Evolutionary conservation across 805 yeast species (phyloP), one percentile per base, ranked within the genome.

Genomic region (Cephaloascus fragrans): DNA sequence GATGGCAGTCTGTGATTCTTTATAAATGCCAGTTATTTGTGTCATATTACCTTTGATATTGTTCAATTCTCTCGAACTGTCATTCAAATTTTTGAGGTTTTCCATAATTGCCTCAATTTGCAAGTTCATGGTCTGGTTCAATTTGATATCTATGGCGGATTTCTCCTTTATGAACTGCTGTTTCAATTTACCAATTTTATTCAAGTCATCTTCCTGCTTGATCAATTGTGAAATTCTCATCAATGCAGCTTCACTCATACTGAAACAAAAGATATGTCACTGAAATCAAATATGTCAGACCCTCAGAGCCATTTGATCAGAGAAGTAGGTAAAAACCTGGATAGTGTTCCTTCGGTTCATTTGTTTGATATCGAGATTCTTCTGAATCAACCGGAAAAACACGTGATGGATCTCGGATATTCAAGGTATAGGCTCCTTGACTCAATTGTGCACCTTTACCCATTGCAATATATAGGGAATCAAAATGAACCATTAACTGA

Each of bases 71-170:
- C 53, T 42, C 47, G 62, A 69, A 48, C 57, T 60, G 19, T 68
- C 63, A 45, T 69, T 73, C 39, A 84, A 61, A 32, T 63, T 59
- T 36, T 66, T 66, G 32, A 83, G 66, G 40, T 77, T 72, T 32
- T 65, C 62, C 46, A 75, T 59, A 2, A 83, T 71, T 6, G 73
- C 59, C 35, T 75, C 78, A 41, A 76, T 72, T 47, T 79, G 86
- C 32, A 69, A 69, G 51, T 74, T 77, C n/a, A 86, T 75, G 37
- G 81, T 83, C 32, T 82, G 61, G 49, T 75, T 77, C 45, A 90
- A 64, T 52, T 87, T 90, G 36, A 80, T 67, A 48, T 86, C 96
- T 10, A 87, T 64, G 3, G 83, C 71, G 0, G 81, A 69, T 54
- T 84, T 85, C 51, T 90, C 96, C 45, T 79, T 80, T 4, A 55